A percentile compares a stretch with the other conserved stretches of the same genome.
phyloP scores from a whole-genome alignment of 345 rosid species.

The Brassica rapa region DNA sequence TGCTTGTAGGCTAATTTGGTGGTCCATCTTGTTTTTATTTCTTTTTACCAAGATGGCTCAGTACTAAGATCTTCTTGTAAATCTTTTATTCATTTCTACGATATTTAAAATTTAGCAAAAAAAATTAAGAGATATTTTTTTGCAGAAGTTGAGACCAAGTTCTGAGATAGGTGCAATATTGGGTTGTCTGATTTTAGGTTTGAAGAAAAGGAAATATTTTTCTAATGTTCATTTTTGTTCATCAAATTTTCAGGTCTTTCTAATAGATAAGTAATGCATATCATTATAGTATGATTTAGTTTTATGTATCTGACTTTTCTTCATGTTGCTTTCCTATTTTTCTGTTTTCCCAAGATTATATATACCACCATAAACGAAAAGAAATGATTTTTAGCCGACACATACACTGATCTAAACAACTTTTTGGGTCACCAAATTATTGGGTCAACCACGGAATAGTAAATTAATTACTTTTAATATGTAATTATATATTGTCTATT shows the following conservation, averaged over 20 bases:
- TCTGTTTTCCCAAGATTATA: not conserved
- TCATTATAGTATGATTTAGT: not conserved
- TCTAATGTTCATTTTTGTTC: not conserved
- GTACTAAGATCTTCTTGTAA: constrained; percentile 18
- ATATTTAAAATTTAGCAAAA: too few relatives aligned
- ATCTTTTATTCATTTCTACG: too few relatives aligned
- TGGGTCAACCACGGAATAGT: too few relatives aligned
- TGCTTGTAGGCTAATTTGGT: too few relatives aligned
- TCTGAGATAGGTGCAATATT: not conserved
- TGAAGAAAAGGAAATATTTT: not conserved
- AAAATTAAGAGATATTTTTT: constrained; percentile 40
- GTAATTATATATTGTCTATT: too few relatives aligned
- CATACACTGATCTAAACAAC: too few relatives aligned
- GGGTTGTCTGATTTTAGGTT: constrained; percentile 4
- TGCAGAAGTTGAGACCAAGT: not conserved
- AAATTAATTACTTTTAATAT: too few relatives aligned
- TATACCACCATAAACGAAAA: not conserved
- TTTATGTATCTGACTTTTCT: not conserved
- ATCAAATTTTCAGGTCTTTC: not conserved
- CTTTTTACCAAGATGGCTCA: too few relatives aligned
- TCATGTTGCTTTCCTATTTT: not conserved
- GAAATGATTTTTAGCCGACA: too few relatives aligned
- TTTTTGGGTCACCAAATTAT: too few relatives aligned
- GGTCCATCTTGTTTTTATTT: too few relatives aligned
- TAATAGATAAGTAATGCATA: not conserved